phyloP scores from a whole-genome alignment of 305 asterid genomes.

The Lippia alba region DNA sequence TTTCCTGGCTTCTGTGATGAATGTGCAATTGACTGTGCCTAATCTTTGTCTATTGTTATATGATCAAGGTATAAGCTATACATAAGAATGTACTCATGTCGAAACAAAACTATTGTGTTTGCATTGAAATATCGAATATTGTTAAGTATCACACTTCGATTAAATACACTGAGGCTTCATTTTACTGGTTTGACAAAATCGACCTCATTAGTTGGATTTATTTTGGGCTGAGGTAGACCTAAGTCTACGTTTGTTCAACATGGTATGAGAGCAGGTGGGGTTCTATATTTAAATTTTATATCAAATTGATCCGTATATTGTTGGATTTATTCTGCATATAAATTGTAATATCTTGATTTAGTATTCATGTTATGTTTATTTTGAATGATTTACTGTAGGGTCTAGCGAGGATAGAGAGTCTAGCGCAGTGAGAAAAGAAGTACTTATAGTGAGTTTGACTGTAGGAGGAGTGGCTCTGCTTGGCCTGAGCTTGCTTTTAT shows the following conservation, averaged over 20 bases:
- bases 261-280: neutral
- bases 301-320: neutral
- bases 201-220: neutral
- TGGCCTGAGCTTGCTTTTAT: conserved; percentile 21
- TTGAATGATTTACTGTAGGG: conserved; percentile 26
- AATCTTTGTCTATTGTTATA: too few species aligned
- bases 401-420: conserved; percentile 7
- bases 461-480: neutral
- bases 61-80: too few species aligned
- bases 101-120: too few species aligned
- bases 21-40: too few species aligned
- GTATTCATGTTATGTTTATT: neutral
- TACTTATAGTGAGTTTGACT: conserved; percentile 29
- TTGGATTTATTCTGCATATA: neutral
- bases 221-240: neutral
- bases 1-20: too few species aligned
- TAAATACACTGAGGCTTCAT: too few species aligned
- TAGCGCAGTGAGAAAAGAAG: neutral
- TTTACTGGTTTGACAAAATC: too few species aligned
- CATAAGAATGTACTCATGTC: too few species aligned
- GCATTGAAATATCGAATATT: too few species aligned
- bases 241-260: too few species aligned
- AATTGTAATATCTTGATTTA: neutral
- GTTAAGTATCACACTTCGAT: too few species aligned
- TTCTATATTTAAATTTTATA: too few species aligned